Conservation (phyloP, 2,329 filamentous ascomycete genomes). For the Fusarium redolens region DNA sequence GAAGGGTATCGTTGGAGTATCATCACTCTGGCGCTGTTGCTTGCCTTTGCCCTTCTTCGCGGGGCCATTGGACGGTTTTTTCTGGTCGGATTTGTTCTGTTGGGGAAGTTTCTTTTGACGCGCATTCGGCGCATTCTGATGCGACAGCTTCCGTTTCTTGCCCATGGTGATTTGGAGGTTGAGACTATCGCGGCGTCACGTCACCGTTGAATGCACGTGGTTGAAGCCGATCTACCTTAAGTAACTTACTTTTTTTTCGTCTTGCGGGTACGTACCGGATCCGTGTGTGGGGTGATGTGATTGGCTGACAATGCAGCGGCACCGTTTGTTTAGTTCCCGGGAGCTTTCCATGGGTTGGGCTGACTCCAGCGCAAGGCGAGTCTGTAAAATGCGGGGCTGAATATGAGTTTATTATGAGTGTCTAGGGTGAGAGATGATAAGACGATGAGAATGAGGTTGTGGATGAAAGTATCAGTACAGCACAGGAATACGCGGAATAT, state of each 20-base stretch:
- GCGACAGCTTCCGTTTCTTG: conserved; percentile 58
- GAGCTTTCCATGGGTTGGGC: conserved; percentile 35
- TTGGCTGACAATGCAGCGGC: conserved; percentile 28
- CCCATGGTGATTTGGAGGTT: conserved; percentile 45
- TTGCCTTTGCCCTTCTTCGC: conserved; percentile 41
- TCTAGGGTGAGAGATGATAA: conserved; percentile 22
- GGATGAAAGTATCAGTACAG: not conserved
- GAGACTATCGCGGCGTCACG: conserved; percentile 22
- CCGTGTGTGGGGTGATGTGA: conserved; percentile 20
- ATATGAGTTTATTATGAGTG: not conserved
- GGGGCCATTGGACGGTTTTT: conserved; percentile 36
- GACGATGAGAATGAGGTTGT: not conserved
- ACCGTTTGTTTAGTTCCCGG: conserved; percentile 45
- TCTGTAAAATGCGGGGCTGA: conserved; percentile 38
- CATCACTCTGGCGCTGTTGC: conserved; percentile 43
- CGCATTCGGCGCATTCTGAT: conserved; percentile 32
- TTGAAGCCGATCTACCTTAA: conserved; percentile 3
- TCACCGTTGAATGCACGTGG: conserved; percentile 13
- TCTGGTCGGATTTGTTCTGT: conserved; percentile 31
- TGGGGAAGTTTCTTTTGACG: conserved; percentile 37
- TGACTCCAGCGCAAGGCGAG: conserved; percentile 26
- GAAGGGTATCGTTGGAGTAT: conserved; percentile 73
- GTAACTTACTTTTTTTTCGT: conserved; percentile 2
- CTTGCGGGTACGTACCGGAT: conserved; percentile 11
- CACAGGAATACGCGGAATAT: not conserved